Base-by-base conservation (phyloP, 345 rosid species). In the Syzygium grande region DNA sequence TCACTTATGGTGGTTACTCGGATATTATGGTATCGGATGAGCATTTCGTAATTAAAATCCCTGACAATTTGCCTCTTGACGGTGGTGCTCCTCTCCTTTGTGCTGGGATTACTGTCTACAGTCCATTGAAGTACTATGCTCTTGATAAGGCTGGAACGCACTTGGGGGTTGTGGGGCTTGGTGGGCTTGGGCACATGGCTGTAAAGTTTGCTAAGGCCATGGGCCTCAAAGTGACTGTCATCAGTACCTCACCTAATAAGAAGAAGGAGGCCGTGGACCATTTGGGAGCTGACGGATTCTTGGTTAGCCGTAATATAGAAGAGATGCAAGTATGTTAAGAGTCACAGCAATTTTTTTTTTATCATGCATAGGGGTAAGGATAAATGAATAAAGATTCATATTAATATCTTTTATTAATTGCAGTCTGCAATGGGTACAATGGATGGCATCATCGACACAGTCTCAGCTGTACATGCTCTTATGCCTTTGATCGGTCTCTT, bases 91-190 rank as follows among this genome's bases (percentile, higher is more conserved):
- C 96, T 6, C 89, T 95, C 54, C 92, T 95, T 4, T 95, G 98
- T 78, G 96, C 92, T 34, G 96, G 96, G 25, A 93, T 94, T 87
- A 94, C 94, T 1, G 95, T 94, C 53, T 94, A 94, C 30, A 94
- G 96, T 88, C 94, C 98, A 0, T 89, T 94, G 92, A 93, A 78
- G 38, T 92, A 92, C 43, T 93, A 84, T 10, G 88, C 91, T 14
- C 84, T 94, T 5, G 89, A 88, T 2, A 88, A 90, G 63, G 86
- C 87, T 1, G 92, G 94, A 4, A 84, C 84, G 84, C 93, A 91
- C 49, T 30, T 92, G 0, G 92, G 94, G 6, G 86, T 93, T 19
- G 94, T 91, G 19, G 93, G 95, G 21, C 91, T 93, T 7, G 90
- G 95, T 53, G 95, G 95, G 7, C 90, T 93, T 1, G 88, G 94